These are phyloP conservation scores for Chaetomium globosum DNA, from an alignment of 2,329 filamentous ascomycete species.

Conservation along the genomic window DNA sequence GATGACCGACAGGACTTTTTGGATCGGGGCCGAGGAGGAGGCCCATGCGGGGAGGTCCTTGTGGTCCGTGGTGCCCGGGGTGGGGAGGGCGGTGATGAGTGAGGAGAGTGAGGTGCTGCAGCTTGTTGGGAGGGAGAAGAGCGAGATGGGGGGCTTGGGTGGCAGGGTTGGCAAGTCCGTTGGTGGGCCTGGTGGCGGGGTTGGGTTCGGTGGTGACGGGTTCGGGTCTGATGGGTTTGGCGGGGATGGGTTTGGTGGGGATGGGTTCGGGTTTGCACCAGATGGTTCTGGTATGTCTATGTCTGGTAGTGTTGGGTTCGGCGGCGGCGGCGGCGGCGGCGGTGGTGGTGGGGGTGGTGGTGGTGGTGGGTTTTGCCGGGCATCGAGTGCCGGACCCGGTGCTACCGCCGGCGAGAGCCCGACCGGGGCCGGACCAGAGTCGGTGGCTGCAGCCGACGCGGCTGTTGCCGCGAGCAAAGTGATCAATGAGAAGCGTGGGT, in stretches of 20 bases:
- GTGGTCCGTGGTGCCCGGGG: not conserved
- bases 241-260: not conserved
- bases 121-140: slow-evolving; percentile 6
- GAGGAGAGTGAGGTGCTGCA: slow-evolving; percentile 2
- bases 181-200: not conserved
- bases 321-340: not conserved
- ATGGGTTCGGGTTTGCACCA: not conserved
- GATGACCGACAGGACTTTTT: not conserved
- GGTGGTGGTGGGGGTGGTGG: not conserved
- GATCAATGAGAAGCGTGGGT: slow-evolving; percentile 1
- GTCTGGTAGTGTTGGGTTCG: not conserved
- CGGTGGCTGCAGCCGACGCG: not conserved
- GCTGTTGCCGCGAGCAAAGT: slow-evolving; percentile 1
- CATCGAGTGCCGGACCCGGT: not conserved
- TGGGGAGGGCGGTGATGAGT: not conserved
- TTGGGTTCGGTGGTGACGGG: not conserved
- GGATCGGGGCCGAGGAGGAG: not conserved
- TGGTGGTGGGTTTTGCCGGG: not conserved
- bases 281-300: not conserved
- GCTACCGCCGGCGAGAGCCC: not conserved
- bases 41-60: not conserved
- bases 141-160: not conserved
- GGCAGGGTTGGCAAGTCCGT: not conserved
- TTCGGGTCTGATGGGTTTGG: not conserved
- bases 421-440: not conserved